Evolutionary conservation across 805 yeast species (phyloP).

Genomic region (Metschnikowia shivogae): DNA sequence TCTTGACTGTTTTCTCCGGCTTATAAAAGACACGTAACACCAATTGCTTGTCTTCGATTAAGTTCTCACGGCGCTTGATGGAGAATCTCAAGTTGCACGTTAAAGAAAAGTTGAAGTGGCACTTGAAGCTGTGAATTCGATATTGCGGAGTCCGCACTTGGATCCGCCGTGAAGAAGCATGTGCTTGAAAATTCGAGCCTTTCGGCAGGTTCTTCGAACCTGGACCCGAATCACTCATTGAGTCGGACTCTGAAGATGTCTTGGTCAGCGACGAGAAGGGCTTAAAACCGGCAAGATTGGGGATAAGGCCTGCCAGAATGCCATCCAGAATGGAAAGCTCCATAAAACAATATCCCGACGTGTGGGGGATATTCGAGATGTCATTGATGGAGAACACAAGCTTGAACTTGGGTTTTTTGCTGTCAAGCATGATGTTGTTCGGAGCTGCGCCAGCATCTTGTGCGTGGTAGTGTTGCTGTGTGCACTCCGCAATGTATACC

Average conservation of each 20-base stretch:
- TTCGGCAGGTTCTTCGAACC: not conserved
- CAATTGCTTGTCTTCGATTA: conserved; percentile 42
- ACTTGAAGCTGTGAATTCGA: conserved; percentile 37
- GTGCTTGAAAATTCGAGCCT: conserved; percentile 1
- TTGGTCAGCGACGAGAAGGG: conserved; percentile 13
- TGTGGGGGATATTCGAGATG: conserved; percentile 79
- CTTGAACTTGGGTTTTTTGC: conserved; percentile 57
- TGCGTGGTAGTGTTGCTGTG: not conserved
- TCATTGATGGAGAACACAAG: conserved; percentile 59
- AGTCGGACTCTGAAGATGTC: not conserved
- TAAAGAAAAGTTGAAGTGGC: conserved; percentile 33
- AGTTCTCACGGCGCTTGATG: conserved; percentile 34
- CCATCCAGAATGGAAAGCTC: conserved; percentile 60
- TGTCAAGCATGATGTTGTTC: conserved; percentile 14
- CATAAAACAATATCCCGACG: conserved; percentile 62
- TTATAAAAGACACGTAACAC: conserved; percentile 35
- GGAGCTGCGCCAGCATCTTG: not conserved
- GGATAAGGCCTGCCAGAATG: conserved; percentile 14
- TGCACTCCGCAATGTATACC: not conserved
- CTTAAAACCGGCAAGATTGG: conserved; percentile 11
- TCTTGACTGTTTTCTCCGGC: conserved; percentile 22
- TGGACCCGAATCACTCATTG: not conserved
- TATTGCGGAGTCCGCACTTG: conserved; percentile 28
- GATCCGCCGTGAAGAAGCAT: conserved; percentile 21
- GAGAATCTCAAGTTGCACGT: conserved; percentile 38